Evolutionary conservation across 768 basidiomycete genomes (phyloP).

Genomic region (Suillus spraguei): DNA sequence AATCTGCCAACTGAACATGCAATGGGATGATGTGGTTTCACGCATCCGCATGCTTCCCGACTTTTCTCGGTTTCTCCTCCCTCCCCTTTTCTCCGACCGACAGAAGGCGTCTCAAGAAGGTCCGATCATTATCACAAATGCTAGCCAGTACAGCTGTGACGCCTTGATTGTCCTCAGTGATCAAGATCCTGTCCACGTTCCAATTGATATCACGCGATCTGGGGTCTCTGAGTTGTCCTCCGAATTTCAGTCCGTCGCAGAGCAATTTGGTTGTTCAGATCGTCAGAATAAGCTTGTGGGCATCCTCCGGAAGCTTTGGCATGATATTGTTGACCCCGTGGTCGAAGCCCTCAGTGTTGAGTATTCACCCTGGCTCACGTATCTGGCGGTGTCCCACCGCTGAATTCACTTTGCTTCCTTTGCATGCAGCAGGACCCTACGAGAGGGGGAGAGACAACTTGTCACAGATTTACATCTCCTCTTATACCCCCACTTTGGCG

Average conservation of each 20-base stretch:
- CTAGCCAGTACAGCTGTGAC: conserved; percentile 16
- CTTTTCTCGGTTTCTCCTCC: conserved; percentile 17
- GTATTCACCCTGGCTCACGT: conserved; percentile 19
- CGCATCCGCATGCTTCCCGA: conserved; percentile 17
- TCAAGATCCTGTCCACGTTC: conserved; percentile 11
- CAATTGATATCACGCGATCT: conserved; percentile 8
- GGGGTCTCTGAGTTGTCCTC: conserved; percentile 15
- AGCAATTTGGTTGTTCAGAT: conserved; percentile 14
- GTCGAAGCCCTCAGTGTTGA: conserved; percentile 15
- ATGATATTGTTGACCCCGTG: conserved; percentile 24
- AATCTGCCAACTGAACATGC: conserved; percentile 3
- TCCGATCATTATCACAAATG: conserved; percentile 21
- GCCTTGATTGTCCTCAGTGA: conserved; percentile 17
- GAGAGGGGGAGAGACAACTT: conserved; percentile 15
- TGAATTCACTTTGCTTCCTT: conserved; percentile 29
- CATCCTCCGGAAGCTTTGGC: conserved; percentile 28
- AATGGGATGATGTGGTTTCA: conserved; percentile 13
- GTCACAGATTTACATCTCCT: conserved; percentile 30
- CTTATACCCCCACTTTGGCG: conserved; percentile 24
- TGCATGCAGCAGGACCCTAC: conserved; percentile 36
- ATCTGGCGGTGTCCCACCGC: conserved; percentile 39
- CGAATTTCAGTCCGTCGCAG: conserved; percentile 10
- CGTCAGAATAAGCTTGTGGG: conserved; percentile 16
- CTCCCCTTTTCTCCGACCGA: conserved; percentile 11
- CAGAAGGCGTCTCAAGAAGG: conserved; percentile 16